These are phyloP conservation scores for Fusarium bulbicola DNA, from an alignment of 2,329 filamentous ascomycete species.

Conservation along the genomic window DNA sequence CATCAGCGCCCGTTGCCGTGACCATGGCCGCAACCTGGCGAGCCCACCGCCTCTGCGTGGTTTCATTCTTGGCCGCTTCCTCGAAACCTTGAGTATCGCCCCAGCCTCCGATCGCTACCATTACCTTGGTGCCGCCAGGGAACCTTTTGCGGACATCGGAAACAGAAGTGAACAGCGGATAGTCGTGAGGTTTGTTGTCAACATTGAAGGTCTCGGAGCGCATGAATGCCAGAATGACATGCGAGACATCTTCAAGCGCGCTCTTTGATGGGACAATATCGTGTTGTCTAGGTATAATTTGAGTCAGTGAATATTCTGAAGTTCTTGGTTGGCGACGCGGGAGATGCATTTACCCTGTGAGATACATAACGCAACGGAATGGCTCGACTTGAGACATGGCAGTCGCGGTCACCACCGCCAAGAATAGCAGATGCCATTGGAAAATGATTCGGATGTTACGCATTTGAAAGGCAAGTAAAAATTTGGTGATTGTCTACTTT, in stretches of 20 bases:
- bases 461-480: neutral
- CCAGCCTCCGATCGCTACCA: conserved; percentile 80
- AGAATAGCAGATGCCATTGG: neutral
- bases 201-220: conserved; percentile 61
- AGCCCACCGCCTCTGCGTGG: conserved; percentile 66
- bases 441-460: neutral
- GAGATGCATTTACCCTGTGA: conserved; percentile 54
- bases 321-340: too few species aligned
- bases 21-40: conserved; percentile 72
- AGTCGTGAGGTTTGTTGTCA: conserved; percentile 47
- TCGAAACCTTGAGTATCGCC: conserved; percentile 73
- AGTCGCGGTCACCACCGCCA: neutral
- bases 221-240: conserved; percentile 68
- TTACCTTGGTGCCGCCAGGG: conserved; percentile 64
- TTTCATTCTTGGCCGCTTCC: conserved; percentile 60
- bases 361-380: conserved; percentile 56
- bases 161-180: conserved; percentile 64
- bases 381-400: neutral
- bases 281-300: conserved; percentile 56
- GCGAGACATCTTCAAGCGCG: conserved; percentile 58
- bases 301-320: neutral
- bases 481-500: neutral
- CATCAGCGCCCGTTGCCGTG: conserved; percentile 69
- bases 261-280: conserved; percentile 50
- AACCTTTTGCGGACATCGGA: conserved; percentile 59